Conservation (phyloP, 2,329 filamentous ascomycete genomes). For the Diaporthe ilicicola region DNA sequence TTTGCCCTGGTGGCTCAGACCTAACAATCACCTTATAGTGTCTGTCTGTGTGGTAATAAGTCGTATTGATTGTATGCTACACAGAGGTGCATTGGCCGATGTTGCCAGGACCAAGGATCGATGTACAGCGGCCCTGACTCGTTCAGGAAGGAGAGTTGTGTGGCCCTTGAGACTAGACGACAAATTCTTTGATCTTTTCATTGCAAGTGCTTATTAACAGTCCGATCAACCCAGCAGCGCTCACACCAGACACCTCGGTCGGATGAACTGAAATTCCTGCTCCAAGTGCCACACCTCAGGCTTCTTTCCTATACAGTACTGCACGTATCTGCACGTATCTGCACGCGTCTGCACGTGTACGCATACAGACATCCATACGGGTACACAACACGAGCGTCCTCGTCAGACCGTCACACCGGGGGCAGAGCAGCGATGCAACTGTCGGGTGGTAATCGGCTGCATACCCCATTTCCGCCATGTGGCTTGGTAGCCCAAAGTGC, state of each 20-base stretch:
- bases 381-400: not conserved
- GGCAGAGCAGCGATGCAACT: not conserved
- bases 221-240: no score
- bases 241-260: no score
- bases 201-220: no score
- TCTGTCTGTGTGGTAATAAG: no score
- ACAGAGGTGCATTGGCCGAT: no score
- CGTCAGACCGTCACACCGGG: not conserved
- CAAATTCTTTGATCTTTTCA: not conserved
- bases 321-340: no score
- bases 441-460: not conserved
- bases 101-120: not conserved
- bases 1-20: no score
- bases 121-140: not conserved
- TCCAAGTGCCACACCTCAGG: not conserved
- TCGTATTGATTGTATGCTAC: no score
- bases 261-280: not conserved
- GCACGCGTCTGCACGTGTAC: no score
- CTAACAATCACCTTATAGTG: no score
- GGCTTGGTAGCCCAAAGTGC: not conserved
- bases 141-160: not conserved
- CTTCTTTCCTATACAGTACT: no score
- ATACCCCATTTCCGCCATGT: slow-evolving; percentile 2
- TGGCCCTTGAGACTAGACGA: not conserved
- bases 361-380: no score